Conservation (phyloP, 2,329 filamentous ascomycete species). For the Mycocentrospora acerina region DNA sequence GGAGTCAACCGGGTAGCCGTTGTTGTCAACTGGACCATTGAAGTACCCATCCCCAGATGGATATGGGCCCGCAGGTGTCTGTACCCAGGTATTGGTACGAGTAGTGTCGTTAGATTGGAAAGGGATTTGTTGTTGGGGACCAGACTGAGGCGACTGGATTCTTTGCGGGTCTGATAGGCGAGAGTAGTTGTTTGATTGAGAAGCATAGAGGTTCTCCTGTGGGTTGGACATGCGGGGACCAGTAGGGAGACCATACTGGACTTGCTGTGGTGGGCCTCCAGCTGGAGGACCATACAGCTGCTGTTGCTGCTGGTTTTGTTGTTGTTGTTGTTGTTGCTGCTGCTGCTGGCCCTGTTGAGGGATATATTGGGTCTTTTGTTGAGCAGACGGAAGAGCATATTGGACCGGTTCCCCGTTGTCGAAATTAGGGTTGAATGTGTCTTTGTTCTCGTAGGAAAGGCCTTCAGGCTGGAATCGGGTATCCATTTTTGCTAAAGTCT, state of each 20-base stretch:
- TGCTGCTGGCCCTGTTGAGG: slow-evolving; percentile 16
- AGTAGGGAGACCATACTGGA: slow-evolving; percentile 15
- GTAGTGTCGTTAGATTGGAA: slow-evolving; percentile 23
- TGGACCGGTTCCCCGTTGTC: slow-evolving; percentile 13
- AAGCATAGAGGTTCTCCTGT: slow-evolving; percentile 2
- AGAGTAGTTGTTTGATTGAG: slow-evolving; percentile 8
- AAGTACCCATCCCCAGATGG: slow-evolving; percentile 23
- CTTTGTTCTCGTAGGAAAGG: slow-evolving; percentile 26
- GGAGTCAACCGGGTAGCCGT: slow-evolving; percentile 28
- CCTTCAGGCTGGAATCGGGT: slow-evolving; percentile 30
- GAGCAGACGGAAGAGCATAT: slow-evolving; percentile 13
- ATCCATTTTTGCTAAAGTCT: slow-evolving; percentile 29
- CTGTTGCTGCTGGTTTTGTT: slow-evolving; percentile 3
- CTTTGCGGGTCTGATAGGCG: slow-evolving; percentile 8
- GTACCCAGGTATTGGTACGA: slow-evolving; percentile 32
- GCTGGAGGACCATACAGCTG: slow-evolving; percentile 13
- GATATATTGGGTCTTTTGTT: too few relatives aligned
- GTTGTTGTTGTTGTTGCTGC: slow-evolving; percentile 14
- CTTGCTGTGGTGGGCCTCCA: slow-evolving; percentile 13
- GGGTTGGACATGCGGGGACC: slow-evolving; percentile 4
- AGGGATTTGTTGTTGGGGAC: slow-evolving; percentile 11
- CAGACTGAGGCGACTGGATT: slow-evolving; percentile 7
- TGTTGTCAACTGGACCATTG: slow-evolving; percentile 20
- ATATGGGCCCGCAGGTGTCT: slow-evolving; percentile 25
- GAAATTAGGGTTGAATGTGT: slow-evolving; percentile 23